phyloP scores from a whole-genome alignment of 129 eudicot genomes.

The Artemisia annua region DNA sequence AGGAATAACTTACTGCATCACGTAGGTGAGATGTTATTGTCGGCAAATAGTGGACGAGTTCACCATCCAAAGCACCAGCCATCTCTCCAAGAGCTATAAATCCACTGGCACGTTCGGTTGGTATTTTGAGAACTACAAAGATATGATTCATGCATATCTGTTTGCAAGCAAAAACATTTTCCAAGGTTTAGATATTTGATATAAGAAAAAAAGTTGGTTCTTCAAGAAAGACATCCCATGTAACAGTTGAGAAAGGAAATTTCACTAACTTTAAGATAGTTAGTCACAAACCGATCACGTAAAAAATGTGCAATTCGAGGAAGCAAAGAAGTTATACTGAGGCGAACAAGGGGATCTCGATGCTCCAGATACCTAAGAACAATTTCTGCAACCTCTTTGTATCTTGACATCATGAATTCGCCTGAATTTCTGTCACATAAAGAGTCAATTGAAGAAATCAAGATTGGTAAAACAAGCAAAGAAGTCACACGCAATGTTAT shows the following conservation, averaged over 20 bases:
- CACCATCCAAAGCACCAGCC: slow-evolving; percentile 99
- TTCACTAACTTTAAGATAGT: slow-evolving; percentile 72
- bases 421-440: slow-evolving; percentile 75
- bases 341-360: slow-evolving; percentile 93
- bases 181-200: slow-evolving; percentile 16
- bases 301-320: slow-evolving; percentile 98
- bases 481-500: background rate
- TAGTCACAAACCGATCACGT: slow-evolving; percentile 96
- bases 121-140: slow-evolving; percentile 90
- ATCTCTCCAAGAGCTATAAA: slow-evolving; percentile 99
- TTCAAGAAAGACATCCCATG: slow-evolving; percentile 7
- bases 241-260: background rate
- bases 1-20: slow-evolving; percentile 74
- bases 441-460: slow-evolving; percentile 13
- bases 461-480: slow-evolving; percentile 1
- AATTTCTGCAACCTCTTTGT: slow-evolving; percentile 96
- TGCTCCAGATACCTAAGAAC: slow-evolving; percentile 94
- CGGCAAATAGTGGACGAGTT: slow-evolving; percentile 95
- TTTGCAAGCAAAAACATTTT: slow-evolving; percentile 23
- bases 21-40: slow-evolving; percentile 94
- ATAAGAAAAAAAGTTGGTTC: background rate
- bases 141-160: slow-evolving; percentile 99
- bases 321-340: slow-evolving; percentile 94
- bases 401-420: slow-evolving; percentile 98
- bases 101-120: slow-evolving; percentile 99